A percentile compares a stretch with the other conserved stretches of the same genome.
Conservation (phyloP, 805 yeast species). For the Priceomyces melissophilus region DNA sequence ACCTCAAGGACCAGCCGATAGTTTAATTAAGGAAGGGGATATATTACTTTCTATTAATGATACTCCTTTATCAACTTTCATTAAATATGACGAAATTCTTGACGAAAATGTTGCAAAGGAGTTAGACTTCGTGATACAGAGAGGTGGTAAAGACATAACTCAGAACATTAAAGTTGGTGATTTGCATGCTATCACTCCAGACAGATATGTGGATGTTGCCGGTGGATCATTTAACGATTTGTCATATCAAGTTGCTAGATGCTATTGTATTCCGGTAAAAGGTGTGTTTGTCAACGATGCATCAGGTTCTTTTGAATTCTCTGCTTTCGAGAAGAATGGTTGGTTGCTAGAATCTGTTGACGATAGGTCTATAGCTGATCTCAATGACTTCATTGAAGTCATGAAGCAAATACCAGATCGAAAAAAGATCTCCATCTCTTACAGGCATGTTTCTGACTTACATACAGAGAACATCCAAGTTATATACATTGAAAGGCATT, state of each 20-base stretch:
- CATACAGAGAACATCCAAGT: slow-evolving; percentile 70
- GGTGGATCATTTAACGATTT: slow-evolving; percentile 86
- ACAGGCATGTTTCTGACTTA: slow-evolving; percentile 75
- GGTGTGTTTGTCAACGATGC: slow-evolving; percentile 83
- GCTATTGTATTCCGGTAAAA: slow-evolving; percentile 74
- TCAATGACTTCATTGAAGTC: slow-evolving; percentile 74
- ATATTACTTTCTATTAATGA: slow-evolving; percentile 72
- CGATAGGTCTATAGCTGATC: slow-evolving; percentile 66
- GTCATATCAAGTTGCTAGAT: slow-evolving; percentile 85
- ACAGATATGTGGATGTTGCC: slow-evolving; percentile 72
- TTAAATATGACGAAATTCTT: slow-evolving; percentile 77
- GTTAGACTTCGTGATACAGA: slow-evolving; percentile 57
- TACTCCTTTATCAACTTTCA: slow-evolving; percentile 60
- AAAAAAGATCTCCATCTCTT: slow-evolving; percentile 63
- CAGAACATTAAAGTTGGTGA: slow-evolving; percentile 62
- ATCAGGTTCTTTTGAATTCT: slow-evolving; percentile 68
- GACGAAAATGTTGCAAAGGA: slow-evolving; percentile 65
- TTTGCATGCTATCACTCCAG: slow-evolving; percentile 79
- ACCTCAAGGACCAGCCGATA: slow-evolving; percentile 83
- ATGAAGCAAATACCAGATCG: slow-evolving; percentile 77
- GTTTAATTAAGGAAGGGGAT: slow-evolving; percentile 78
- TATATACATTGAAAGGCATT: slow-evolving; percentile 77
- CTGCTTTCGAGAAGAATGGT: slow-evolving; percentile 59
- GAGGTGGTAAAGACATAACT: slow-evolving; percentile 63
- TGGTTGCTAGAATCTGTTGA: slow-evolving; percentile 82